These are phyloP conservation scores for Tricholoma bakamatsutake DNA, from an alignment of 768 basidiomycete genomes.

Conservation along the genomic window DNA sequence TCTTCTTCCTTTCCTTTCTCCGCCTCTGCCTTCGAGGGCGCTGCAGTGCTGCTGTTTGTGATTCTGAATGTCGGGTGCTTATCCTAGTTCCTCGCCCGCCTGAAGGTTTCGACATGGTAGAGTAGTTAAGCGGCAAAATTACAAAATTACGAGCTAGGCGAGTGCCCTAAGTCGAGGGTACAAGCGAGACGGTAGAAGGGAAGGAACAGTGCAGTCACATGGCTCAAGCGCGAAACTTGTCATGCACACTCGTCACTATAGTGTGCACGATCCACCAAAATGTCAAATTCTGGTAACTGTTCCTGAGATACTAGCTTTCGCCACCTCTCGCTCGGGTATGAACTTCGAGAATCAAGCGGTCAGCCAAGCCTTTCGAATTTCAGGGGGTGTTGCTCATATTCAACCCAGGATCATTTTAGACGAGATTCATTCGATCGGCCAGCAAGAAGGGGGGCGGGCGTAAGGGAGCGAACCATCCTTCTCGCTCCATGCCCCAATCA, in stretches of 20 bases:
- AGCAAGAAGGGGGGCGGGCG: conserved; percentile 61
- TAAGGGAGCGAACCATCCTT: conserved; percentile 73
- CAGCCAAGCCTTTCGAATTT: conserved; percentile 4
- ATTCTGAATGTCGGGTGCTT: too few relatives aligned
- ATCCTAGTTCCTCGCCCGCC: too few relatives aligned
- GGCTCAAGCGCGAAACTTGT: too few relatives aligned
- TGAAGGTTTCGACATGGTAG: too few relatives aligned
- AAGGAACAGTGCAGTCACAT: too few relatives aligned
- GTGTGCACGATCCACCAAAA: conserved; percentile 54
- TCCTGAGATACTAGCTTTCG: conserved; percentile 65
- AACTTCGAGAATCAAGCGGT: conserved; percentile 61
- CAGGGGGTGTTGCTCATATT: conserved; percentile 1
- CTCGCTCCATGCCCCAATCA: conserved; percentile 67
- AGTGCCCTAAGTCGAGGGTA: too few relatives aligned
- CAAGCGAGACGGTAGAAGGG: too few relatives aligned
- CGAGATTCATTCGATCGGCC: conserved; percentile 64
- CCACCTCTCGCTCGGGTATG: conserved; percentile 56
- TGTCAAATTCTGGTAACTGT: conserved; percentile 74
- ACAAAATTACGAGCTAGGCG: too few relatives aligned
- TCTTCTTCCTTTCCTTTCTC: too few relatives aligned
- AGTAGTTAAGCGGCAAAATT: too few relatives aligned
- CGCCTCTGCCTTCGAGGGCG: too few relatives aligned
- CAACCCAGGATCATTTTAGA: conserved; percentile 57
- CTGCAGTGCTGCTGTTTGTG: too few relatives aligned
- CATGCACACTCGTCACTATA: conserved; percentile 62